Base-by-base conservation (phyloP, 306 rosid genomes). In the Pyrus bretschneideri region DNA sequence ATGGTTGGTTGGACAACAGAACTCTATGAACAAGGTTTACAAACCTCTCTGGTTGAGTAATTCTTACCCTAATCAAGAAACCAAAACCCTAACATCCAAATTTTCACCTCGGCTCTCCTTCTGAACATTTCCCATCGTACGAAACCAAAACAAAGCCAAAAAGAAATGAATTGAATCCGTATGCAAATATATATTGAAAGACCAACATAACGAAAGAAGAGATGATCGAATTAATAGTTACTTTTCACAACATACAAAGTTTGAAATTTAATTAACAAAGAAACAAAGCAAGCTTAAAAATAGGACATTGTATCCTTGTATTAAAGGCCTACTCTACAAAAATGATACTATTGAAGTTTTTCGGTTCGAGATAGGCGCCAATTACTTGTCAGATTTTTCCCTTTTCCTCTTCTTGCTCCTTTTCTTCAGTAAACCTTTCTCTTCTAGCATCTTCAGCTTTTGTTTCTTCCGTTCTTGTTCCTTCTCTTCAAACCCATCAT, bases 401-500 rank as follows among this genome's bases (percentile, higher is more conserved):
- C 79, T 71, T 69, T 78, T 89, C 64, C 87, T 87, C 82, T 85
- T 90, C 69, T 70, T 83, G 72, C 84, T 86, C 81, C 80, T 83
- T 73, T 80, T 82, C 78, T 85, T 83, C 66, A 90, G 81, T 69
- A 91, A 64, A 69, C 97, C 97, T 85, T 86, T 94, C 81, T 82
- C 96, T 31, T 83, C 72, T 30, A 89, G 84, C 31, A 89, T 86
- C 85, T 81, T 84, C 46, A 72, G 46, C 69, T 92, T 91, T 85
- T 89, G 96, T 67, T 85, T 87, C 79, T 89, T 89, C 67, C 96
- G 82, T 73, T 87, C 94, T 70, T 91, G 78, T 25, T 86, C 95
- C 81, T 81, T 87, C 85, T 91, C 92, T 61, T 86, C 92, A 80
- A 90, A 94, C 44, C 93, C 97, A 73, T 89, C 94, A 81, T 92